Percentiles rank a stretch among this genome's conserved stretches.
Evolutionary conservation across 2,329 filamentous ascomycete genomes (phyloP).

Genomic region (Ilyonectria mors-panacis): DNA sequence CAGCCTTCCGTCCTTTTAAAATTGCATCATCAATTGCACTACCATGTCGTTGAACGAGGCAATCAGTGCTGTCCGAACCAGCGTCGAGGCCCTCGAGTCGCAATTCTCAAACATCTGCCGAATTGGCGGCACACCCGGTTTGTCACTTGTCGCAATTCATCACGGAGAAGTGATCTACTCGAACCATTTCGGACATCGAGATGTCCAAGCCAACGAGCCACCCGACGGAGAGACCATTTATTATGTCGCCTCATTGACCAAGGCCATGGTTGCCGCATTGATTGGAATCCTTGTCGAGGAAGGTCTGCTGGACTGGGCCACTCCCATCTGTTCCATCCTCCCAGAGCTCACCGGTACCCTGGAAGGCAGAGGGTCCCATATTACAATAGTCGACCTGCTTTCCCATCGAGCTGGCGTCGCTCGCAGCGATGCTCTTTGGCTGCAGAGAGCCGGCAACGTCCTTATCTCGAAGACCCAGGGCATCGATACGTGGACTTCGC

Average conservation of each 20-base stretch:
- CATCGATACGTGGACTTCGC: neutral
- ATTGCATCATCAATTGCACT: neutral
- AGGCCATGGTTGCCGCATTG: constrained; percentile 1
- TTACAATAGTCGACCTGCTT: neutral
- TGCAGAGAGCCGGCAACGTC: constrained; percentile 1
- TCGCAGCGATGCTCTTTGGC: neutral
- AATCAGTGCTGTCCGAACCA: neutral
- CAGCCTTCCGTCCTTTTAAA: no score
- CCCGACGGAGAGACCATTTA: constrained; percentile 6
- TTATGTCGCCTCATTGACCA: constrained; percentile 9
- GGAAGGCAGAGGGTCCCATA: neutral
- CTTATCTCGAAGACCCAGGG: neutral
- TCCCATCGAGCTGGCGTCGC: constrained; percentile 1
- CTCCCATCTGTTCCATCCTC: neutral
- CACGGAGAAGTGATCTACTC: neutral
- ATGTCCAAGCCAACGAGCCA: neutral
- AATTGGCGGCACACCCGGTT: neutral
- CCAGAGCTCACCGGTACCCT: neutral
- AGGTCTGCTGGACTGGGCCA: constrained; percentile 1
- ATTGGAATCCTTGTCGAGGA: constrained; percentile 5
- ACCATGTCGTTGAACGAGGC: neutral
- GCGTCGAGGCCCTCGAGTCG: neutral
- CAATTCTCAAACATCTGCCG: constrained; percentile 3
- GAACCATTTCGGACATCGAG: constrained; percentile 4
- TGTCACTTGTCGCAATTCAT: neutral